These are phyloP conservation scores for Neurospora sublineolata DNA, from an alignment of 495 filamentous ascomycete genomes.

Conservation along the genomic window DNA sequence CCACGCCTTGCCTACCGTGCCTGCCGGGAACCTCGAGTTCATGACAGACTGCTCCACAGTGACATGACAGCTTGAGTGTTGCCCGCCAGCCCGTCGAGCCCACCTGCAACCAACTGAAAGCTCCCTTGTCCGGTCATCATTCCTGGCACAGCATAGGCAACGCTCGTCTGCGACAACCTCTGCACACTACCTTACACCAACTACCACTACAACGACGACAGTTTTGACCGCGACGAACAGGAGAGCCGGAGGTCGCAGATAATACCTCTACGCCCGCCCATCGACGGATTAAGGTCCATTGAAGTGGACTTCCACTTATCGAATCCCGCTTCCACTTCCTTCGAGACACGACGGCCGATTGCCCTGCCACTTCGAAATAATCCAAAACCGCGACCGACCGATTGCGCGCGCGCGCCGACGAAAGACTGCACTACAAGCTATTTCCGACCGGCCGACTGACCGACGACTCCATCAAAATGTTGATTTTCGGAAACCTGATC, in stretches of 20 bases:
- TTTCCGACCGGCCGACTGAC: not conserved
- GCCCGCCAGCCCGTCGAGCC: not conserved
- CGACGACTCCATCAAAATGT: conserved; percentile 34
- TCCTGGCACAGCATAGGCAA: not conserved
- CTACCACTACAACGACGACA: not conserved
- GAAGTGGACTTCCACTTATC: not conserved
- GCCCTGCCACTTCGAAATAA: not conserved
- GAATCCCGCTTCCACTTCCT: not conserved
- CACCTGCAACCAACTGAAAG: not conserved
- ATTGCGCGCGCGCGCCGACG: not conserved
- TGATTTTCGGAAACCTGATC: conserved; percentile 62
- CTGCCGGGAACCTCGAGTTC: not conserved
- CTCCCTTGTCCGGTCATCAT: not conserved
- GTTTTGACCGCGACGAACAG: not conserved
- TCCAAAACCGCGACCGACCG: not conserved
- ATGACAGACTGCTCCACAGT: not conserved
- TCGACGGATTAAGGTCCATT: not conserved
- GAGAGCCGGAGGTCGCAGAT: not conserved
- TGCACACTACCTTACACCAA: too few relatives aligned
- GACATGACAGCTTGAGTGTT: not conserved
- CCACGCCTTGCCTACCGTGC: not conserved
- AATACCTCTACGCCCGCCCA: not conserved
- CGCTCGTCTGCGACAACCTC: not conserved
- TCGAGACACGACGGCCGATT: not conserved
- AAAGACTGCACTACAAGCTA: not conserved